phyloP scores from a whole-genome alignment of 495 filamentous ascomycete genomes.

The Xylaria sp. region DNA sequence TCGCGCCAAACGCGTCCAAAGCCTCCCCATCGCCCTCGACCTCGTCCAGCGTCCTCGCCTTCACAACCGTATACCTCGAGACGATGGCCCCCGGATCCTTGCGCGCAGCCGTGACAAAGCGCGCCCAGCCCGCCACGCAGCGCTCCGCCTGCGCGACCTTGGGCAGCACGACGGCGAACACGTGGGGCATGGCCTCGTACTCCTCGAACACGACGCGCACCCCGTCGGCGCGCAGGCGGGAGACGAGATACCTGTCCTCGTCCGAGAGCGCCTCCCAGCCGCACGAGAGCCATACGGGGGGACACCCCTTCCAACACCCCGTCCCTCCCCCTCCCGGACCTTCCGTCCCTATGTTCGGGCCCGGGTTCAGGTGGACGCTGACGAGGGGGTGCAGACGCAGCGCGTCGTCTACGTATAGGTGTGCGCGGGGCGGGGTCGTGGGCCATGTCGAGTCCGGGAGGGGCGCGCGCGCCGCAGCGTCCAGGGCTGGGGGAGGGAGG shows the following conservation, averaged over 20 bases:
- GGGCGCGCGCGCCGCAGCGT: too few species aligned
- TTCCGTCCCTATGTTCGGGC: too few species aligned
- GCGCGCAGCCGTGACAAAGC: slow-evolving; percentile 61
- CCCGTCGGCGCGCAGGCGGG: slow-evolving; percentile 63
- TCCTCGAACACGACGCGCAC: slow-evolving; percentile 73
- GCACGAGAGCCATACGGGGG: slow-evolving; percentile 75
- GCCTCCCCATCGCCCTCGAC: slow-evolving; percentile 57
- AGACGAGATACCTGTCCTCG: slow-evolving; percentile 69
- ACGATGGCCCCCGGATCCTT: slow-evolving; percentile 46
- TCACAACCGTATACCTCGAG: slow-evolving; percentile 59
- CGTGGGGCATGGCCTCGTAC: slow-evolving; percentile 91
- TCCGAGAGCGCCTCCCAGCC: slow-evolving; percentile 84
- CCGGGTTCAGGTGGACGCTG: slow-evolving; percentile 67
- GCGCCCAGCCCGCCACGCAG: slow-evolving; percentile 63
- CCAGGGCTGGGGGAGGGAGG: slow-evolving; percentile 55
- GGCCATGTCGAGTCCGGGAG: slow-evolving; percentile 80
- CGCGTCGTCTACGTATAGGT: slow-evolving; percentile 70
- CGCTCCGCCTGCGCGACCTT: slow-evolving; percentile 51
- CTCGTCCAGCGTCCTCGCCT: slow-evolving; percentile 63
- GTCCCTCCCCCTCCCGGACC: too few species aligned
- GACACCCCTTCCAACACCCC: slow-evolving; percentile 75
- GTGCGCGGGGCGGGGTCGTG: slow-evolving; percentile 66
- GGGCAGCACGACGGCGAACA: slow-evolving; percentile 73
- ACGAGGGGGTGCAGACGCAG: slow-evolving; percentile 77
- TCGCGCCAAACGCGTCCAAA: slow-evolving; percentile 57